Percentiles rank a stretch among this genome's conserved stretches.
phyloP scores from a whole-genome alignment of 208 protist species.

The Strigomonas galati region DNA sequence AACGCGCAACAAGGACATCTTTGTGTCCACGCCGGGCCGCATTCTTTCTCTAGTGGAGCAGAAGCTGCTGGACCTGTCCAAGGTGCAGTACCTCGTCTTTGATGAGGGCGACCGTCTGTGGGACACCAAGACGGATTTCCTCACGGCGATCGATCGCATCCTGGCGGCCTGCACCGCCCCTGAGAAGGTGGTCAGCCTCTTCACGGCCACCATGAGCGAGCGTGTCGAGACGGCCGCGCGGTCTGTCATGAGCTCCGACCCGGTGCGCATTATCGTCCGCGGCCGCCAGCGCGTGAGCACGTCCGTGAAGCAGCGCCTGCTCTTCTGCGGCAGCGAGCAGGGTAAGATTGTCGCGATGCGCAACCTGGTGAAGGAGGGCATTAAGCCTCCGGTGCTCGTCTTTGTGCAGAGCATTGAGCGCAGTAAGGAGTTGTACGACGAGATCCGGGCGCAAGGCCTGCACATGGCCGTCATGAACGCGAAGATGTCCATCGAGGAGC shows the following conservation, averaged over 20 bases:
- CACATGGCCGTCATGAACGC: constrained; percentile 91
- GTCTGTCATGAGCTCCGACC: constrained; percentile 87
- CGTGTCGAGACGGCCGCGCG: constrained; percentile 89
- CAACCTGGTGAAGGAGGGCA: constrained; percentile 90
- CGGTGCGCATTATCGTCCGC: constrained; percentile 92
- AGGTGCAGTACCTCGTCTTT: constrained; percentile 93
- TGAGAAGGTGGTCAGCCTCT: constrained; percentile 85
- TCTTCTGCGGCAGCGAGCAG: constrained; percentile 96
- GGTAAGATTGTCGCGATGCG: constrained; percentile 96
- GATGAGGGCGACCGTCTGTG: constrained; percentile 98
- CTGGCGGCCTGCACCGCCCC: constrained; percentile 72
- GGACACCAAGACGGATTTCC: constrained; percentile 83
- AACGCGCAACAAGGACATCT: constrained; percentile 91
- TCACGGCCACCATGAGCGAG: constrained; percentile 94
- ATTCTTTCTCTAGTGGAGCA: constrained; percentile 77
- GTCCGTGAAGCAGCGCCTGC: constrained; percentile 86
- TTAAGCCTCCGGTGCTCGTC: constrained; percentile 95
- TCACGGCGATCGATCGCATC: constrained; percentile 83
- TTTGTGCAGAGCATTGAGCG: constrained; percentile 98
- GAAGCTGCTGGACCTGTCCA: constrained; percentile 64
- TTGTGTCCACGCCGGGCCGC: constrained; percentile 87
- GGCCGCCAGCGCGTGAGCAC: constrained; percentile 69
- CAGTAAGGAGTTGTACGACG: constrained; percentile 95
- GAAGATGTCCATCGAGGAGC: constrained; percentile 85
- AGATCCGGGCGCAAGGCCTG: constrained; percentile 87